Evolutionary conservation across 805 yeast species (phyloP).

Genomic region (Pichia nakasei): DNA sequence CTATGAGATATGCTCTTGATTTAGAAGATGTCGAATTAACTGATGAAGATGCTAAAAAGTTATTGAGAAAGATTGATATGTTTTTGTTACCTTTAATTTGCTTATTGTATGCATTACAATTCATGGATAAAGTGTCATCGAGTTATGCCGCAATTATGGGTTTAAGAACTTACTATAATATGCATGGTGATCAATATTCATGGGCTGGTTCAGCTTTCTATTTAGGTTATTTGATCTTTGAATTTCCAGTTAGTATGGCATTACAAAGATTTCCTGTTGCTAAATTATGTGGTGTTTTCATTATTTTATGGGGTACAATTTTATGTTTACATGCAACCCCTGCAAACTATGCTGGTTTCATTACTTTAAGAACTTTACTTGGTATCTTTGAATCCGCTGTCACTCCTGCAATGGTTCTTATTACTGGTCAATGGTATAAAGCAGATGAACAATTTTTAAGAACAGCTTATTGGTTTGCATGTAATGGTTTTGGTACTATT

Average conservation of each 20-base stretch:
- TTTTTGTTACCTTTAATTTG: constrained; percentile 43
- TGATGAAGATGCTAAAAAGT: constrained; percentile 4
- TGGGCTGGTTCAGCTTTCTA: constrained; percentile 24
- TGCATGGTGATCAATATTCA: constrained; percentile 33
- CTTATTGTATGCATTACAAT: constrained; percentile 41
- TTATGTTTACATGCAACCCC: constrained; percentile 41
- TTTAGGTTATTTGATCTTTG: constrained; percentile 41
- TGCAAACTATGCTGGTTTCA: constrained; percentile 37
- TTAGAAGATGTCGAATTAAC: constrained; percentile 5
- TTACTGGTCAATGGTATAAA: constrained; percentile 26
- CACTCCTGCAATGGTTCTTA: constrained; percentile 30
- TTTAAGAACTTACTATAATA: constrained; percentile 36
- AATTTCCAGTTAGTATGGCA: constrained; percentile 41
- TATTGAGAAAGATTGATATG: constrained; percentile 37
- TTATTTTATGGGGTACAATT: constrained; percentile 38
- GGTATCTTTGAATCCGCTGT: constrained; percentile 35
- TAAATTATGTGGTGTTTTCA: constrained; percentile 21
- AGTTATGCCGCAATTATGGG: constrained; percentile 54
- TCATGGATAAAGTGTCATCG: constrained; percentile 50
- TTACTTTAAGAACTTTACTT: constrained; percentile 38
- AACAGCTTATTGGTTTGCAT: constrained; percentile 24
- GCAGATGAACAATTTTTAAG: constrained; percentile 26
- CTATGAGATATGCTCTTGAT: constrained; percentile 9
- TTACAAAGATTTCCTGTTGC: constrained; percentile 40
- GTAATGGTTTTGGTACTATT: constrained; percentile 24